Evolutionary conservation across 805 yeast genomes (phyloP), one percentile per base, ranked within the genome.

Genomic region (Suhomyces kilbournensis): DNA sequence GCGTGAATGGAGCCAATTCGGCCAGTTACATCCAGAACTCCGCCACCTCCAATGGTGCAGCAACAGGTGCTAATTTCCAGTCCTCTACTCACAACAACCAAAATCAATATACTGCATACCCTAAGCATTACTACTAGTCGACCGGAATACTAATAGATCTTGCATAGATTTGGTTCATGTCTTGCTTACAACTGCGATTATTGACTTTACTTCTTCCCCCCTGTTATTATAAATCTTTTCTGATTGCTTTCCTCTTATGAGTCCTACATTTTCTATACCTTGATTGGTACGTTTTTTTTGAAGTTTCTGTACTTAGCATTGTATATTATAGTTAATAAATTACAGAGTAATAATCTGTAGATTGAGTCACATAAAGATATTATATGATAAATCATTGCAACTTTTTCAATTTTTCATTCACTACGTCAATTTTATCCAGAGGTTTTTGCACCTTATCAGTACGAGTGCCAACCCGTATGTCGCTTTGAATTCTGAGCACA

Each of bases 381-480:
- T 23, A 23, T 23, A 23, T 23, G 7, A 23, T 23, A 23, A 23
- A 7, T 26, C 4, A 26, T 26, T 26, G 25, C 12, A 26, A 25
- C 38, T 47, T 23, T 53, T 58, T 52, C 48, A 66, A 54, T 58
- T 85, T 86, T 45, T 71, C 70, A 53, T 82, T 78, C 32, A 88
- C 94, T 47, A 81, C 74, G 58, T 81, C 81, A 38, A 88, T 78
- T 65, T 88, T 89, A 57, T 88, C 94, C 56, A 79, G 80, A 0
- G 92, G 89, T 17, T 82, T 75, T 65, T 88, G 96, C 12, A 62
- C 62, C 69, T 88, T 88, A 63, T 88, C 96, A 42, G 79, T 82
- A 71, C 96, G 82, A 3, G 96, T 88, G 7, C 97, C 97, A 35
- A 90, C 85, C 64, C 97, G 76, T 51, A 90, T 87, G 60, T 90